phyloP scores from a whole-genome alignment of 345 rosid genomes.

The Aquilaria yunnanensis region DNA sequence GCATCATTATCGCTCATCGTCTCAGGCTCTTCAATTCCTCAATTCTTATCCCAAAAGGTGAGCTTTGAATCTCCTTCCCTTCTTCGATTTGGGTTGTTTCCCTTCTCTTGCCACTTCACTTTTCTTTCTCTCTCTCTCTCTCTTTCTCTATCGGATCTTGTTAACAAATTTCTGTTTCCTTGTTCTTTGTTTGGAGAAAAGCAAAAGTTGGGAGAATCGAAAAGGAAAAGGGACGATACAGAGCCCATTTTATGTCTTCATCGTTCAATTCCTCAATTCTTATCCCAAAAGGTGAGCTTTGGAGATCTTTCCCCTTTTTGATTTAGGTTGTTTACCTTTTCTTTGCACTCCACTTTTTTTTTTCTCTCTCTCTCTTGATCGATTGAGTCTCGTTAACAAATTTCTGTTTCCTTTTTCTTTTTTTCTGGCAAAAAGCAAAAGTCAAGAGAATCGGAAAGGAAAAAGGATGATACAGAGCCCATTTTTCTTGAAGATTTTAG shows the following conservation, averaged over 20 bases:
- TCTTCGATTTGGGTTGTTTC: too few species aligned
- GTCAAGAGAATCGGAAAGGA: neutral
- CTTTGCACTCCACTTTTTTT: neutral
- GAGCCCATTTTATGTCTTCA: neutral
- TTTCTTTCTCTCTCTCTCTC: too few species aligned
- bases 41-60: too few species aligned
- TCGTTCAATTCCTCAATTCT: slow-evolving; percentile 33
- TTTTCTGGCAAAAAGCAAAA: neutral
- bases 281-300: slow-evolving; percentile 12
- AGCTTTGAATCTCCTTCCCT: too few species aligned
- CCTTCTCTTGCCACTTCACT: too few species aligned
- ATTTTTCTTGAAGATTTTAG: slow-evolving; percentile 2
- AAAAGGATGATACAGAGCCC: slow-evolving; percentile 6
- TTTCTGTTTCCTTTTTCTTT: neutral
- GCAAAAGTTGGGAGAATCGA: slow-evolving; percentile 8
- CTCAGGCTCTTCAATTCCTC: too few species aligned
- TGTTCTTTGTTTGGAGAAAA: slow-evolving; percentile 18
- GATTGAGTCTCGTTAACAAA: neutral
- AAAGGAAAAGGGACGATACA: too few species aligned
- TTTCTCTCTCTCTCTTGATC: neutral
- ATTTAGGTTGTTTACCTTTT: too few species aligned
- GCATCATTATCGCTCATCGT: too few species aligned
- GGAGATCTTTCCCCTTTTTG: too few species aligned
- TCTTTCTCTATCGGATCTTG: too few species aligned
- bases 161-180: too few species aligned